Conservation (phyloP, 495 filamentous ascomycete species). For the Penicillium subrubescens region DNA sequence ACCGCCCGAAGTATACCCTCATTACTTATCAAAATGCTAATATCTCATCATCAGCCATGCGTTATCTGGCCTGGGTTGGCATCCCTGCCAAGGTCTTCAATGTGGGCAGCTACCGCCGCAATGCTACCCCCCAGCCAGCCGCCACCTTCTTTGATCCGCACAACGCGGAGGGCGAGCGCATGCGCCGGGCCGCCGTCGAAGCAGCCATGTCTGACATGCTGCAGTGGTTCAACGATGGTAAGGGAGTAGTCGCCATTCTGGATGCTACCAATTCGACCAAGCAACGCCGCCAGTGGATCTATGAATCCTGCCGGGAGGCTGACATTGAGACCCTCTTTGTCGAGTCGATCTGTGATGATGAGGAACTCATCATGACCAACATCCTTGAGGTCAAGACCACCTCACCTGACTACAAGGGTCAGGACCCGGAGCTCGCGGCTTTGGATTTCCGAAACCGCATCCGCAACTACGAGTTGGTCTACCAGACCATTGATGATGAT, state of each 20-base stretch:
- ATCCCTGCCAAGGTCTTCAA: slow-evolving; percentile 94
- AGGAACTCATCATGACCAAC: slow-evolving; percentile 93
- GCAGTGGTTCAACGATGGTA: slow-evolving; percentile 74
- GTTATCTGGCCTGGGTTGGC: slow-evolving; percentile 94
- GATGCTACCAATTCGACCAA: slow-evolving; percentile 97
- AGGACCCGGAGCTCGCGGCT: slow-evolving; percentile 89
- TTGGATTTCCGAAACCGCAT: slow-evolving; percentile 92
- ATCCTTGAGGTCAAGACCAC: slow-evolving; percentile 97
- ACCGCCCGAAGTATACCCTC: neutral
- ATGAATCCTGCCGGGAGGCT: slow-evolving; percentile 68
- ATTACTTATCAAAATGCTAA: neutral
- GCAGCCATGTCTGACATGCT: slow-evolving; percentile 90
- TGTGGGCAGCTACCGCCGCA: slow-evolving; percentile 89
- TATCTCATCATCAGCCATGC: slow-evolving; percentile 63
- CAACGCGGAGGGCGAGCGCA: slow-evolving; percentile 87
- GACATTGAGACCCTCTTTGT: slow-evolving; percentile 91
- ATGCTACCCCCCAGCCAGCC: slow-evolving; percentile 78
- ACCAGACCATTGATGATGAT: slow-evolving; percentile 85
- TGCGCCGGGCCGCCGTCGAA: slow-evolving; percentile 83
- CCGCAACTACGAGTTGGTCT: slow-evolving; percentile 93
- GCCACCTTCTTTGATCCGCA: slow-evolving; percentile 91
- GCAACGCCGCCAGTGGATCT: slow-evolving; percentile 85
- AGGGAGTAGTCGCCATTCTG: slow-evolving; percentile 83
- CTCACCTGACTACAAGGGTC: slow-evolving; percentile 89
- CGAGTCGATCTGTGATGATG: slow-evolving; percentile 93